Base-by-base conservation (phyloP, 1,139 yeast genomes). In the Lodderomyces metapsilosis region DNA sequence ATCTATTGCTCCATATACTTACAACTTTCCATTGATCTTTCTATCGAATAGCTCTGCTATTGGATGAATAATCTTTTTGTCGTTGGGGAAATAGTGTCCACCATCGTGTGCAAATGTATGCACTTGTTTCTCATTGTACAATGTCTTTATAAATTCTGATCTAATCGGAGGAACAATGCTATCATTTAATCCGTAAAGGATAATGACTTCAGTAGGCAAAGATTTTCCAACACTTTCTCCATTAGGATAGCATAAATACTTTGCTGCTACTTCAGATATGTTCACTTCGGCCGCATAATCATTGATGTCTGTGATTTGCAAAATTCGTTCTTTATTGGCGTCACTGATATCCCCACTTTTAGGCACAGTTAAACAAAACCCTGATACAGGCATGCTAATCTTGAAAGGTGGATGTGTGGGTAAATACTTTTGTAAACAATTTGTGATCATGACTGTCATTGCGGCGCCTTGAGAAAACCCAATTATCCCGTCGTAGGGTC, bases 381-480 rank as follows among this genome's bases (percentile, higher is more conserved):
- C 82, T 3, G 84, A 74, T 39, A 80, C 67, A 18, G 74, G 57
- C 12, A 80, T 51, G 20, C 82, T 68, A 33, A 77, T 62, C 46
- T 76, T 72, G 52, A 81, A 74, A 36, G 50, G 42, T 18, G 62
- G 67, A 34, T 69, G 73, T 11, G 52, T 53, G 5, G 80, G 78
- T 2, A 75, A 54, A 31, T 68, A 50, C 42, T 62, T 59, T 10
- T 50, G 49, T 43, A 80, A 64, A 18, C 63, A 61, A 49, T 76
- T 77, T 31, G 81, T 63, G 8, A 80, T 53, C 20, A 80, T 67
- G 3, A 82, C 80, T 1, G 94, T 79, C 58, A 92, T 66, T 3
- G 95, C 95, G 1, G 96, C 94, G 48, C 98, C 98, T 61, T 92
- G 98, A 15, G 94, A 84, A 58, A 91, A 92, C 2, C 97, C 98